Evolutionary conservation across 2,329 filamentous ascomycete genomes (phyloP), one percentile per base, ranked within the genome.

Genomic region (Mariannaea elegans): DNA sequence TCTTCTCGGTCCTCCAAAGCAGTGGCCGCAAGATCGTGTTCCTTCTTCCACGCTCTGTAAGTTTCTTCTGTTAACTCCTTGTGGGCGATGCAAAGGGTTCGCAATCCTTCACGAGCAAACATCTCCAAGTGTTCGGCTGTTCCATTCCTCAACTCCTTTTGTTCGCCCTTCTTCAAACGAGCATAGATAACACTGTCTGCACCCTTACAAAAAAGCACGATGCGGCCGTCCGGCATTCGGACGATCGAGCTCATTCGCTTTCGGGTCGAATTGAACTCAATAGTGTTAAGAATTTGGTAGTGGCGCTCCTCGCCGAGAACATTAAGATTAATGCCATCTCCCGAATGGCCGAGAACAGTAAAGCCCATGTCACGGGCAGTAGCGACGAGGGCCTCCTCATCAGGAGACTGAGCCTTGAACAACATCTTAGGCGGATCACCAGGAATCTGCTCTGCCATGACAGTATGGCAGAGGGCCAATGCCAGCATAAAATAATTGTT

Each of bases 201-300:
- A 65, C 95, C 95, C 79, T 99, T 99, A 82, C 95, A 99, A 78
- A 96, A 97, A 1, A 99, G 84, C 54, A 95, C 84, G 62, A 99
- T 97, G 59, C 85, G 89, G 38, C 91, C 90, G 75, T 98, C 88
- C 0, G 95, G 94, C 93, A 98, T 97, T 58, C 91, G 87, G 49
- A 99, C 89, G 67, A 99, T 97, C 2, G 94, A 92, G 77, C 94
- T 98, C 95, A 99, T 99, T 66, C 95, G 88, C 80, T 99, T 99
- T 71, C 95, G 87, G 41, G 90, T 93, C 0, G 94, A 98, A 75
- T 98, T 98, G 82, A 99, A 99, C 74, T 99, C 95, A 34, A 99
- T 89, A 1, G 91, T 97, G 77, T 97, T 98, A 46, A 99, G 85
- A 29, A 99, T 90, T 14, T 88, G 89, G 74, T 95, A 99, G 62